phyloP scores from a whole-genome alignment of 371 early-diverging fungal genomes.

The Dichotomocladium elegans region DNA sequence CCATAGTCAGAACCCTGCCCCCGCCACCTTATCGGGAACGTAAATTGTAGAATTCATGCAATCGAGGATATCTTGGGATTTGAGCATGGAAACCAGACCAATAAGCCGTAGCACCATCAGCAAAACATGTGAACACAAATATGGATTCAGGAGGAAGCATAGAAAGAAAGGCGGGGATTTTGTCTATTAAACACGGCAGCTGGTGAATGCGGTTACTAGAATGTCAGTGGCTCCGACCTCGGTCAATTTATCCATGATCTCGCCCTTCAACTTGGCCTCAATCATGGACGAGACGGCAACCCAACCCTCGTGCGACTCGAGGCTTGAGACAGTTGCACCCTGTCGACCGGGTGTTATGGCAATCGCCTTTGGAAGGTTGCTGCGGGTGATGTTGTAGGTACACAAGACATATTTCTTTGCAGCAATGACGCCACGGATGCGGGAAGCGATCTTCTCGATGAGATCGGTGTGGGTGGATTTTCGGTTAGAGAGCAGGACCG shows the following conservation, averaged over 20 bases:
- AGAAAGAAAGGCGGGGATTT: too few relatives aligned
- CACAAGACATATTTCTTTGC: slow-evolving; percentile 85
- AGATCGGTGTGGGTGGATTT: slow-evolving; percentile 57
- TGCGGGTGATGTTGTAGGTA: slow-evolving; percentile 83
- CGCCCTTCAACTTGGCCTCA: slow-evolving; percentile 66
- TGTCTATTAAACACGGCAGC: slow-evolving; percentile 80
- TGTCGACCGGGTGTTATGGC: slow-evolving; percentile 87
- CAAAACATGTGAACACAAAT: too few relatives aligned
- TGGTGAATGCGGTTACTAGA: slow-evolving; percentile 75
- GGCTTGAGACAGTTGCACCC: slow-evolving; percentile 84
- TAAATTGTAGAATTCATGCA: too few relatives aligned
- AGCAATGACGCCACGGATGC: slow-evolving; percentile 89
- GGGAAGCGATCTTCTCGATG: slow-evolving; percentile 70
- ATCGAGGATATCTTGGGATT: too few relatives aligned
- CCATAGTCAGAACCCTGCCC: too few relatives aligned
- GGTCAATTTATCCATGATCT: slow-evolving; percentile 86
- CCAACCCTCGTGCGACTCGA: slow-evolving; percentile 85
- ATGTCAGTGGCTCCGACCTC: slow-evolving; percentile 94
- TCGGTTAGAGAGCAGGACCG: slow-evolving; percentile 81
- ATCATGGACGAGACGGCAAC: slow-evolving; percentile 92
- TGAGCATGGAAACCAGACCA: too few relatives aligned
- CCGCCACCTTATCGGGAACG: too few relatives aligned
- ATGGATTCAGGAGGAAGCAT: too few relatives aligned
- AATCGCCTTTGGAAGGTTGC: slow-evolving; percentile 57
- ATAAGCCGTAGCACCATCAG: too few relatives aligned